These are phyloP conservation scores for Colletotrichum chrysophilum DNA, from an alignment of 2,329 filamentous ascomycete genomes.

Conservation along the genomic window DNA sequence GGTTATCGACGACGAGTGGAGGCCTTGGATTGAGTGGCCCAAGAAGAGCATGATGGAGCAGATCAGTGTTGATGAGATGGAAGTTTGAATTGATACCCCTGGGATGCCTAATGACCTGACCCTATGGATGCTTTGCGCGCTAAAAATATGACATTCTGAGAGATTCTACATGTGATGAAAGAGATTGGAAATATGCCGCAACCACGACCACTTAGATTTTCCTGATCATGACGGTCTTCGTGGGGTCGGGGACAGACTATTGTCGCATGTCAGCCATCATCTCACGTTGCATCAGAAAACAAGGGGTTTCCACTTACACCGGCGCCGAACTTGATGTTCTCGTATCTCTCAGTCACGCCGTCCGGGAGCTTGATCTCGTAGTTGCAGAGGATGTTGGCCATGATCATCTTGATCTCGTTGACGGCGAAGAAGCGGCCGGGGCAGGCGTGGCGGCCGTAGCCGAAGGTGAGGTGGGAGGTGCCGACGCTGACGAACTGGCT, in stretches of 20 bases:
- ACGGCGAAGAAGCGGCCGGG: conserved; percentile 22
- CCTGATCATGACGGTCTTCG: conserved; percentile 11
- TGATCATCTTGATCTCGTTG: conserved; percentile 25
- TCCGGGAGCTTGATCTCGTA: conserved; percentile 20
- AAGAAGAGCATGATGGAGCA: conserved; percentile 17
- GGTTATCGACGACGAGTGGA: conserved; percentile 10
- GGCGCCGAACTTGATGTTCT: background rate
- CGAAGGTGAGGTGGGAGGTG: conserved; percentile 17
- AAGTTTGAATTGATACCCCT: background rate
- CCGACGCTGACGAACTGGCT: conserved; percentile 48
- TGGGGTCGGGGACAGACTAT: background rate
- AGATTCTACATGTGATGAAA: background rate
- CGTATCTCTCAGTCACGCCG: background rate
- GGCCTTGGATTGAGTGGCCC: conserved; percentile 23
- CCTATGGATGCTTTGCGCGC: background rate
- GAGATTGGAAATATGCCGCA: background rate
- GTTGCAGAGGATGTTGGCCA: conserved; percentile 16
- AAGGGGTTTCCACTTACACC: background rate
- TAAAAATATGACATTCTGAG: background rate
- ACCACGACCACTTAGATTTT: background rate
- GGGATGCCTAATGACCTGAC: background rate
- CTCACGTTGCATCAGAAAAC: background rate
- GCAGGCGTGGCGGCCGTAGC: conserved; percentile 25
- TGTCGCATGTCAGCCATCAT: background rate
- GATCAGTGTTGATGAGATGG: conserved; percentile 23